Conservation (phyloP, 352 stramenopile genomes). For the Pythium plurisporium region DNA sequence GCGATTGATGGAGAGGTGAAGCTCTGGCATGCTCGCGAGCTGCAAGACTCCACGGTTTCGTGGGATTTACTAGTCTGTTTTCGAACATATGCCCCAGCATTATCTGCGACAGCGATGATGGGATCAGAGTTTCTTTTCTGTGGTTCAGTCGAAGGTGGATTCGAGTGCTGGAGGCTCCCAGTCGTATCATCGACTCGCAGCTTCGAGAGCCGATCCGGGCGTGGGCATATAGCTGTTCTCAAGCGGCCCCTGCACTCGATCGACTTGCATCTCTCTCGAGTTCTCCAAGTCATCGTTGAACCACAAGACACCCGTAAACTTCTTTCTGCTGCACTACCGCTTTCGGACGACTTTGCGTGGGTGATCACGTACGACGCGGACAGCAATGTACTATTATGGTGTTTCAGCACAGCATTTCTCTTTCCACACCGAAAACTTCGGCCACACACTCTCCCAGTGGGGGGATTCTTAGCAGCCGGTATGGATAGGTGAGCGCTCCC, state of each 20-base stretch:
- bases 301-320: constrained; percentile 11
- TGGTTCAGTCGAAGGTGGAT: constrained; percentile 39
- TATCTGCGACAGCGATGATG: constrained; percentile 33
- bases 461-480: constrained; percentile 2
- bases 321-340: constrained; percentile 4
- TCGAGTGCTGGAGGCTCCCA: constrained; percentile 50
- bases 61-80: constrained; percentile 49
- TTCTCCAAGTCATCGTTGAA: constrained; percentile 38
- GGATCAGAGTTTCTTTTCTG: constrained; percentile 44
- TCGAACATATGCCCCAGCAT: constrained; percentile 29
- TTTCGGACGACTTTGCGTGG: constrained; percentile 43
- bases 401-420: constrained; percentile 44
- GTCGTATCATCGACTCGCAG: background rate
- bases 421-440: constrained; percentile 48
- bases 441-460: constrained; percentile 18
- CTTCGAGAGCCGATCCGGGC: background rate
- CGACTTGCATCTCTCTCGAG: constrained; percentile 40
- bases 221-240: constrained; percentile 32
- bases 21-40: constrained; percentile 26
- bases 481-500: constrained; percentile 13
- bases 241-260: constrained; percentile 41
- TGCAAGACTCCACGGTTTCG: background rate
- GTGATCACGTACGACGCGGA: constrained; percentile 48
- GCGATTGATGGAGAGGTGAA: constrained; percentile 43
- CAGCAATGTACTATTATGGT: constrained; percentile 44